Evolutionary conservation across 2,329 filamentous ascomycete species (phyloP), one percentile per base, ranked within the genome.

Genomic region (Gremmenia infestans): DNA sequence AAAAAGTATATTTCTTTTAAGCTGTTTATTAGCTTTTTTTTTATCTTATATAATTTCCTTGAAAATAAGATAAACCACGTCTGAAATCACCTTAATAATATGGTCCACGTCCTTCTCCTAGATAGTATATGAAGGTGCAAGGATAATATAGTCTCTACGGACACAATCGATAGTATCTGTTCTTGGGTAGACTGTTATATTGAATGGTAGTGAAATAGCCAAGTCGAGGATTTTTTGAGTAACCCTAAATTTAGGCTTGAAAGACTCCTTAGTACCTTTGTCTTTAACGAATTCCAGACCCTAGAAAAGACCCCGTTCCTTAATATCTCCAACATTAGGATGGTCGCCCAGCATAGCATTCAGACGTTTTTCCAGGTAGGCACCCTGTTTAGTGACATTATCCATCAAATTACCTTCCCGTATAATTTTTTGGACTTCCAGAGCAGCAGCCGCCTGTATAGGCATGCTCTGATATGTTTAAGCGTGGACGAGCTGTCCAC

Each of bases 351-450:
- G 67, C 2, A 66, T 67, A 12, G 72, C 59, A n/a, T 72, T 68
- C 4, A 87, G 67, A 5, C 74, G 57, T 8, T 69, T 60, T 15
- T 73, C 74, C 1, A 87, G 63, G 4, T 75, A 65, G 1, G 59
- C 57, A 0, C 86, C 86, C 72, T 82, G 80, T 0, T 62, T 65
- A 4, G 68, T 68, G 2, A 85, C 83, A 61, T 87, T 87, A 0
- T 75, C 71, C 0, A 89, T 66, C 1, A 89, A 68, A 2, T 78
- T 72, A 0, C 86, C 76, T 12, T 83, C 70, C 5, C 74, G 67
- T 22, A 90, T 77, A 23, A 86, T 81, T 32, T 71, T 71, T 63
- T 86, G 82, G 0, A 87, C 84, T 43, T 83, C 81, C 0, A 88
- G 73, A 0, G 81, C 85, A 0, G 84, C 79, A 0, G 83, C 73